Evolutionary conservation across 2,329 filamentous ascomycete genomes (phyloP), one percentile per base, ranked within the genome.

Genomic region (Colletotrichum coccodes): DNA sequence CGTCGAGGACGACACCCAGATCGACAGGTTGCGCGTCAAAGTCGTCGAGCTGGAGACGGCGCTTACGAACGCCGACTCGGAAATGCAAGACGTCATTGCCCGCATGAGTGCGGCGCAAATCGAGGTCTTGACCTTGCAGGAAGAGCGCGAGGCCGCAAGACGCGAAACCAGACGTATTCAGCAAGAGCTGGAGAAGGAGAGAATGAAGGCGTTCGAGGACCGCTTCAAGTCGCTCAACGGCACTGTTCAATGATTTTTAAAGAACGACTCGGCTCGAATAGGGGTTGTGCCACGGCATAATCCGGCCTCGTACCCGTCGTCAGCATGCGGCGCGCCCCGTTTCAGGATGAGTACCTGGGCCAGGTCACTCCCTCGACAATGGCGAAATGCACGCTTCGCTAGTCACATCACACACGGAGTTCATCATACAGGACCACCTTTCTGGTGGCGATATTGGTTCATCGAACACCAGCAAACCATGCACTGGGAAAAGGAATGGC

Each of bases 11-110:
- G 92, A 92, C 58, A 87, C 90, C 14, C 90, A 94, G 82, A 90
- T 95, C 60, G 89, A 92, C 70, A 85, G 88, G 67, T 89, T 99
- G 38, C 92, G 94, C 77, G 88, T 89, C 69, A 90, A 92, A 70
- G 93, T 98, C 8, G 84, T 89, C 64, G 94, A 97, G 80, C 89
- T 99, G 3, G 96, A 99, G 83, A 91, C 89, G 74, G 92, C 95
- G 18, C 79, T 82, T 3, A 78, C 79, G 9, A 79, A 81, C 40
- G 78, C 80, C 12, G 94, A 96, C 76, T 86, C 84, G 53, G 93
- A 95, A 80, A 95, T 96, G 91, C 90, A 94, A 75, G 90, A 93
- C 76, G 93, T 96, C 6, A 91, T 96, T 18, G 86, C 90, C 68
- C 87, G 89, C 74, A 95, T 97, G 90, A 95, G 93, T 80, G 84